Conservation (phyloP, 306 rosid species). For the Psophocarpus tetragonolobus region DNA sequence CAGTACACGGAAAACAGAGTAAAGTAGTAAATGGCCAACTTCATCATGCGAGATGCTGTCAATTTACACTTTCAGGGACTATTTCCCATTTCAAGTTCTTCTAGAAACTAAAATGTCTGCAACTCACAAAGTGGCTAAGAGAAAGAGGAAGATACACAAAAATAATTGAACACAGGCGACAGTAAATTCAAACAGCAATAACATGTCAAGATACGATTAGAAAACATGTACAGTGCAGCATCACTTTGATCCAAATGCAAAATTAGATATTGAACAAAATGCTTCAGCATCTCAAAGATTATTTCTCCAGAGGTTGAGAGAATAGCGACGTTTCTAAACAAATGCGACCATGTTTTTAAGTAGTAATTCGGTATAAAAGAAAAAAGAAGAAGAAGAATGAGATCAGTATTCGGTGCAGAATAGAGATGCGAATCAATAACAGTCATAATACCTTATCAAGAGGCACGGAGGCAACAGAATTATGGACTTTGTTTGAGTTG, state of each 20-base stretch:
- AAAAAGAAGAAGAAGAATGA: background rate
- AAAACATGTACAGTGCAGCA: too few species aligned
- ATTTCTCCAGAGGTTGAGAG: background rate
- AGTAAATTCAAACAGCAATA: background rate
- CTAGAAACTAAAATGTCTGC: too few species aligned
- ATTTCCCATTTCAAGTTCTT: too few species aligned
- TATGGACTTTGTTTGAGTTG: slow-evolving; percentile 75
- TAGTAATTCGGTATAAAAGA: slow-evolving; percentile 15
- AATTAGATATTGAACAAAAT: slow-evolving; percentile 9
- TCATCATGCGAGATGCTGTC: too few species aligned
- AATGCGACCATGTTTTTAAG: background rate
- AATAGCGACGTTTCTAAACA: background rate
- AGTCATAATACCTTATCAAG: slow-evolving; percentile 80
- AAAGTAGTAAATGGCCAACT: too few species aligned
- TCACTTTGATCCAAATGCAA: slow-evolving; percentile 11
- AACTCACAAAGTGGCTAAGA: too few species aligned
- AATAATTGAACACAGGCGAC: background rate
- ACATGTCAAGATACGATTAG: background rate
- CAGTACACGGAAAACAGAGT: background rate
- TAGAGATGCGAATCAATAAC: background rate
- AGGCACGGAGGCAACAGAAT: slow-evolving; percentile 77
- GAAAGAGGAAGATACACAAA: background rate
- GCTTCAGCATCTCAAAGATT: background rate
- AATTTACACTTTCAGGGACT: too few species aligned
- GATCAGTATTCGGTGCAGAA: background rate